Base-by-base conservation (phyloP, 176 grass and related monocot genomes). In the Paspalum notatum region DNA sequence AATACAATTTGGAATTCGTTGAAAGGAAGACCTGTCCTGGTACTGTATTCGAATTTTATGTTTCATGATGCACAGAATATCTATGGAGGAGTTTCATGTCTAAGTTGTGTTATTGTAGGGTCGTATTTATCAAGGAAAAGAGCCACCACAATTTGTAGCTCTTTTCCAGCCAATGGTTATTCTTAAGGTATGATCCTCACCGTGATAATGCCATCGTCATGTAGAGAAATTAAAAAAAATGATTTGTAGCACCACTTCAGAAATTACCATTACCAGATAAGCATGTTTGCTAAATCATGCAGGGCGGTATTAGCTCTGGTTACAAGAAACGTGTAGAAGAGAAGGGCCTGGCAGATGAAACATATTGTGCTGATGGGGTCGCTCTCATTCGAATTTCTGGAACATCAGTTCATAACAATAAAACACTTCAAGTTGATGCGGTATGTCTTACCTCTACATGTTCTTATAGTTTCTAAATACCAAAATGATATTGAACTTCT, bases 141-240 rank as follows among this genome's bases (percentile, higher is more conserved):
- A 99, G 58, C 88, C 90, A 41, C 88, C 88, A 12, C 96, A 95
- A 76, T 99, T 98, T 91, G 71, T 95, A 68, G 83, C 90, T 63
- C 86, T 95, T 75, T 95, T 98, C 76, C 92, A 98, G 44, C 92
- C 92, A 61, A 91, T 99, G 96, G 75, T 99, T 85, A 79, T 99
- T 66, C 80, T 99, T 66, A 95, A 95, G 96, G 92, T 98, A 80
- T 76, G 60, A 7, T 54, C 54, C 25, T 76, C 55, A 86, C 25
- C 56, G 48, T 76, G 48, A 61, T 82, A 16, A 32, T 59, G 17
- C 68, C 68, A 74, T 66, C 6, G 58, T 12, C 10, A 45, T 46
- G 63, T 54, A 68, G 25, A 22, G 56, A 62, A 55, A 39, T 80
- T 9, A 55, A 75, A 55, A 55, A 75, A 55, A 43, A n/a, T 61